These are phyloP conservation scores for Vicia faba DNA, from an alignment of 306 rosid species.

Conservation along the genomic window DNA sequence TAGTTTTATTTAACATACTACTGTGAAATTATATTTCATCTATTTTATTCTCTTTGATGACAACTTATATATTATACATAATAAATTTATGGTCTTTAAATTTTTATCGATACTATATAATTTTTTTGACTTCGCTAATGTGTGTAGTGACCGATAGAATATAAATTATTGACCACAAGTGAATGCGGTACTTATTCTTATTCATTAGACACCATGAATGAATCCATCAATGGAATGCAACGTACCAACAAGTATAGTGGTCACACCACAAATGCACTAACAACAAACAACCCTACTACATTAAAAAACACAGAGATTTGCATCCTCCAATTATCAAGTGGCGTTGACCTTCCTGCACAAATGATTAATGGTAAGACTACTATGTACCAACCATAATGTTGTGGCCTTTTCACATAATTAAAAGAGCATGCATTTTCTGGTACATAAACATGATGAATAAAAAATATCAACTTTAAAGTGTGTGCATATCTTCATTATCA, in stretches of 20 bases:
- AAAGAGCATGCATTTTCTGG: not conserved
- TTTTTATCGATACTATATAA: too few species aligned
- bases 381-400: not conserved
- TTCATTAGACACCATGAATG: not conserved
- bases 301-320: not conserved
- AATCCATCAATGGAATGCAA: not conserved
- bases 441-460: not conserved
- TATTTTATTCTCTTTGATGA: too few species aligned
- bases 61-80: too few species aligned
- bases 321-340: constrained; percentile 1
- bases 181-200: not conserved
- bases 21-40: too few species aligned
- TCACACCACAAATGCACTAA: constrained; percentile 19
- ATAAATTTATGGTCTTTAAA: too few species aligned
- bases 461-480: not conserved
- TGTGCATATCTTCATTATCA: not conserved
- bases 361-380: not conserved
- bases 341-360: not conserved
- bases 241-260: not conserved
- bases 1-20: too few species aligned
- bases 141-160: too few species aligned
- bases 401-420: not conserved
- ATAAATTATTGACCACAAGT: not conserved
- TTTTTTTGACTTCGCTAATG: too few species aligned
- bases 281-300: not conserved